Evolutionary conservation across 2,329 filamentous ascomycete species (phyloP).

Genomic region (Neopestalotiopsis clavispora): DNA sequence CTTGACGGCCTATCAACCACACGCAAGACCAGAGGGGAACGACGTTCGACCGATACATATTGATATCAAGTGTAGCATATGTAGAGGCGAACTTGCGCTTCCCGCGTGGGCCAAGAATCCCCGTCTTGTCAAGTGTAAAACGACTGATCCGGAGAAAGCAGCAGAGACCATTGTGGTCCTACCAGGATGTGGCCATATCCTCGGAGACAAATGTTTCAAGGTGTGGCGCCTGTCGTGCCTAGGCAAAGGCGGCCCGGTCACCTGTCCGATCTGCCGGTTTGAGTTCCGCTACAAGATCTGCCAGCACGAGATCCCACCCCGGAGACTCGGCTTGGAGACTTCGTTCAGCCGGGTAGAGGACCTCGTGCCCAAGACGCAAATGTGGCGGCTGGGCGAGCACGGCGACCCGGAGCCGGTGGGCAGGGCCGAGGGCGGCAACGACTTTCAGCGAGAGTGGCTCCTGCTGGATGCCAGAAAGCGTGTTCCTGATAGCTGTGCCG

Average conservation of each 20-base stretch:
- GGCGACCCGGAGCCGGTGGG: background rate
- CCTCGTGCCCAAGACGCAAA: background rate
- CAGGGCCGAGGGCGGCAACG: background rate
- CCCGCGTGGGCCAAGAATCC: background rate
- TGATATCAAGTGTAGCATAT: background rate
- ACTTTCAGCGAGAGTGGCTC: background rate
- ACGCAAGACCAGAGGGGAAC: background rate
- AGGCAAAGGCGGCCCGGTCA: background rate
- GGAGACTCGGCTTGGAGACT: background rate
- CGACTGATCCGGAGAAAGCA: background rate
- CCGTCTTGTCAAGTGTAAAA: too few relatives aligned
- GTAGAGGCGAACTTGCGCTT: background rate
- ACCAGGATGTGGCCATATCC: background rate
- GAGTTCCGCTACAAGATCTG: background rate
- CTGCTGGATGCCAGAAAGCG: background rate
- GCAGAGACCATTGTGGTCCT: background rate
- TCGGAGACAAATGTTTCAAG: background rate
- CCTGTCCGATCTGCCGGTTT: background rate
- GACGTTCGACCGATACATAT: background rate
- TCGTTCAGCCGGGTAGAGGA: background rate
- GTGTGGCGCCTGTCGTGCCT: background rate
- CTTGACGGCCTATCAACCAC: background rate
- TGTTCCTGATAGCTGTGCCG: background rate
- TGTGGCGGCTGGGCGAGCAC: background rate
- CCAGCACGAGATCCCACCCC: too few relatives aligned